Evolutionary conservation across 192 early-diverging fungal species (phyloP).

Genomic region (Coemansia sp.): DNA sequence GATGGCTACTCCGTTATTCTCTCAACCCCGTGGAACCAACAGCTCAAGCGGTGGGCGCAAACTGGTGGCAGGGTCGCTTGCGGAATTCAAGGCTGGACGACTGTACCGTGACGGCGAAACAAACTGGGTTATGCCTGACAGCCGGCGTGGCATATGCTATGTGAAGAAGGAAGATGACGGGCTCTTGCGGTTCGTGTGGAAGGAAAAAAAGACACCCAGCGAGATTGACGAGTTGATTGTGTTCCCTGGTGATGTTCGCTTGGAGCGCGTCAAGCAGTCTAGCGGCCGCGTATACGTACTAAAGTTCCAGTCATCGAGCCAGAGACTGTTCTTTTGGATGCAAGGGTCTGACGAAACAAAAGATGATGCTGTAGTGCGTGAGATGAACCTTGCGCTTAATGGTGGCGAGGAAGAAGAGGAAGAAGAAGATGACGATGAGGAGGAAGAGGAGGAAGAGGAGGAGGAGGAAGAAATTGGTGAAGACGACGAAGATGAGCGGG

Average conservation of each 20-base stretch:
- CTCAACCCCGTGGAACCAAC: constrained; percentile 7
- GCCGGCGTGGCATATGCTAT: constrained; percentile 62
- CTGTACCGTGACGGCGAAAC: constrained; percentile 65
- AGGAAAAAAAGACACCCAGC: constrained; percentile 53
- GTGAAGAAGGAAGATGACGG: constrained; percentile 61
- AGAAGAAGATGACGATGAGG: constrained; percentile 17
- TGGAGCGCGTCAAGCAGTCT: constrained; percentile 57
- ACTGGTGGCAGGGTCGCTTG: constrained; percentile 15
- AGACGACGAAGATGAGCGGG: constrained; percentile 5
- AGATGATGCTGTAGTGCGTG: constrained; percentile 58
- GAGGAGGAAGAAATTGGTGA: constrained; percentile 13
- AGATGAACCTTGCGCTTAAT: constrained; percentile 63
- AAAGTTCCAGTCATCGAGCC: constrained; percentile 76
- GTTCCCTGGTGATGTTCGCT: constrained; percentile 75
- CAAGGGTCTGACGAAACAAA: constrained; percentile 64
- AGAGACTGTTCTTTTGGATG: constrained; percentile 84
- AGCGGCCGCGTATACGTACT: constrained; percentile 77
- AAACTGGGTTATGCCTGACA: constrained; percentile 70
- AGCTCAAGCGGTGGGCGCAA: background rate
- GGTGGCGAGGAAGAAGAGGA: constrained; percentile 13
- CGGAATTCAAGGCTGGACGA: constrained; percentile 75
- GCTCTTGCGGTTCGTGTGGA: constrained; percentile 81
- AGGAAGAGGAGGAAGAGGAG: constrained; percentile 17
- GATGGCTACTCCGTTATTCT: constrained; percentile 35
- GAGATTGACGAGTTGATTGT: constrained; percentile 67